Conservation (phyloP, 768 basidiomycete species). For the Tricholoma terreum region DNA sequence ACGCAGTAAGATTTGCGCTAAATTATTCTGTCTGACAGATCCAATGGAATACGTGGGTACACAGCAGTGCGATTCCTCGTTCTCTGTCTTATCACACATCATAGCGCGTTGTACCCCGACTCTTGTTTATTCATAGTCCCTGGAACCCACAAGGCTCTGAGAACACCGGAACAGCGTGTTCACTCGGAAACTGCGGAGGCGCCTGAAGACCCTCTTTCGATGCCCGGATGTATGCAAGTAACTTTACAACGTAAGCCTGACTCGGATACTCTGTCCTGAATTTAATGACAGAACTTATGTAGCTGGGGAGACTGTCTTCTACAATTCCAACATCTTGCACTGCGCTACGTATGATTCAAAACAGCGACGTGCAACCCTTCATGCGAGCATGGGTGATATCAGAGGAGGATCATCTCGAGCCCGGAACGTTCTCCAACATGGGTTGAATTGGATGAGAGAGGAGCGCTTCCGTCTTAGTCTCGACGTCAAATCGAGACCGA, state of each 20-base stretch:
- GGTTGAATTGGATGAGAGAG: slow-evolving; percentile 65
- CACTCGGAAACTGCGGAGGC: slow-evolving; percentile 50
- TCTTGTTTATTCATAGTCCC: slow-evolving; percentile 72
- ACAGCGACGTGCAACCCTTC: slow-evolving; percentile 59
- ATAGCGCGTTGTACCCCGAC: slow-evolving; percentile 67
- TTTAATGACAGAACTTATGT: background rate
- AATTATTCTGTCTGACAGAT: slow-evolving; percentile 37
- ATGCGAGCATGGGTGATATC: slow-evolving; percentile 63
- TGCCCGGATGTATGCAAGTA: slow-evolving; percentile 66
- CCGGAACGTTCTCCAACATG: slow-evolving; percentile 74
- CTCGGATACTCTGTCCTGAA: background rate
- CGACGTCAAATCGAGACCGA: slow-evolving; percentile 42
- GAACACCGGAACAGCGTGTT: slow-evolving; percentile 55
- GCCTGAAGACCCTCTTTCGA: slow-evolving; percentile 56
- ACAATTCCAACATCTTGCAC: slow-evolving; percentile 77
- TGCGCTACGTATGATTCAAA: slow-evolving; percentile 60
- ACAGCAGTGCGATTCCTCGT: background rate
- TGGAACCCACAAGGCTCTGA: slow-evolving; percentile 54
- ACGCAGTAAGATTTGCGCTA: background rate
- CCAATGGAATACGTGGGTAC: slow-evolving; percentile 77
- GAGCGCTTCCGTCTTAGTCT: slow-evolving; percentile 44
- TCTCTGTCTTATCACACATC: background rate
- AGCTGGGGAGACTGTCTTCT: slow-evolving; percentile 79
- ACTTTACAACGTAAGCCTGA: slow-evolving; percentile 47
- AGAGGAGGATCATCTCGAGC: slow-evolving; percentile 62